Evolutionary conservation across 768 basidiomycete genomes (phyloP), one percentile per base, ranked within the genome.

Genomic region (Lactifluus subvellereus): DNA sequence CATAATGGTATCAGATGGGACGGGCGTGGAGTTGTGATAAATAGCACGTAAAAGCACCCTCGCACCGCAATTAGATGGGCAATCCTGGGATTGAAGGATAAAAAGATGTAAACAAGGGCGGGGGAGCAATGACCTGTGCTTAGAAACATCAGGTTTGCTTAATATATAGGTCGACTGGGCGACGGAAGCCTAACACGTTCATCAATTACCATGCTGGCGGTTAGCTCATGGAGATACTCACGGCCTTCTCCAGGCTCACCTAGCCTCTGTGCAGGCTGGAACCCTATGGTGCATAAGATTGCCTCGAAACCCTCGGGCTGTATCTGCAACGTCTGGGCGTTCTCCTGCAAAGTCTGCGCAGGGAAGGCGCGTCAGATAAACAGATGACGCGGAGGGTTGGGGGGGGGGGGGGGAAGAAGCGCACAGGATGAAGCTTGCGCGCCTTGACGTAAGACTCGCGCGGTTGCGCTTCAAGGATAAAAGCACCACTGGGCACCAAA

Each of bases 391-490:
- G 30, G 22, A 22, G 22, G 22, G 22, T 22, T 22, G 22, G 22
- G 22, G 22, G 22, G 22, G 37, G 64, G 35, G 53, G 6, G n/a
- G 2, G 62, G 52, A 30, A 27, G 37, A 27, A 56, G n/a, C 70
- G 47, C 64, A 86, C 88, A 58, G 80, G 74, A 68, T 85, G 77
- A 83, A 87, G 84, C 13, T 87, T 81, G 62, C 78, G 85, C 0
- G 89, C 89, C 69, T 92, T 91, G 13, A 78, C 79, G 68, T 97
- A 97, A 0, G 87, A 86, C 4, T 87, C 85, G 90, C 91, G 94
- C 14, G 83, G 78, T 69, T 97, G 94, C 0, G 91, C 86, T 70
- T 97, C 94, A 2, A 97, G 76, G 0, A 95, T 70, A 59, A 95
- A 87, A 1, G 72, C 77, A 4, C 91, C 91, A 0, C 84, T 86